Evolutionary conservation across 257 asterid species (phyloP).

Genomic region (Solanum pinnatisectum): DNA sequence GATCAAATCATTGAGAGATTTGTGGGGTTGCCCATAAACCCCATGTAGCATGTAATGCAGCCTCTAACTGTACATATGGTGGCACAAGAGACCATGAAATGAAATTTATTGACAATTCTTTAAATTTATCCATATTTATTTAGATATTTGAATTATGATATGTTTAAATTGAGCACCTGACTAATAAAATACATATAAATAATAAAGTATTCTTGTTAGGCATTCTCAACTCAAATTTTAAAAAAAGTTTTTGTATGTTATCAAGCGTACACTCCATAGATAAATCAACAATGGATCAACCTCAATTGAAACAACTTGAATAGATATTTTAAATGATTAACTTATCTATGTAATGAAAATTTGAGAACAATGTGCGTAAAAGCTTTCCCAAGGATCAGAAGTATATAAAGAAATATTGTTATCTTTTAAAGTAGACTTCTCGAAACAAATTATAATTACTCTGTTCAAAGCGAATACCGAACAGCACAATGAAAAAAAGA

Average conservation of each 20-base stretch:
- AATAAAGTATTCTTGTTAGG: background rate
- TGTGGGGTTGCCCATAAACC: background rate
- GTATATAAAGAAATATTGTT: background rate
- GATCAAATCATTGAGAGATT: background rate
- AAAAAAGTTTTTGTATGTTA: background rate
- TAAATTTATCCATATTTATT: background rate
- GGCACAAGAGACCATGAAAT: background rate
- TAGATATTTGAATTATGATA: background rate
- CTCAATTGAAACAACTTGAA: background rate
- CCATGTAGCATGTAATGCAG: background rate
- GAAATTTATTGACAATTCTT: background rate
- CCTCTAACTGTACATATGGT: background rate
- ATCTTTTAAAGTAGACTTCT: background rate
- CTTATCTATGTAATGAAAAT: background rate
- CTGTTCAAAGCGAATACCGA: accelerated
- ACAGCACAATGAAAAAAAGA: background rate
- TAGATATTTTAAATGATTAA: background rate
- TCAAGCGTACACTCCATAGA: background rate
- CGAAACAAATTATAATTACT: background rate
- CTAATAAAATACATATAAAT: accelerated
- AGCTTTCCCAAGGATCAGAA: background rate
- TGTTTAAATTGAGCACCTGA: background rate
- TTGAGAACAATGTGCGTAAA: accelerated
- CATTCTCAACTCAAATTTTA: background rate
- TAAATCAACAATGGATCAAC: background rate